Base-by-base conservation (phyloP, 768 basidiomycete genomes). In the Hemileccinum impolitum region DNA sequence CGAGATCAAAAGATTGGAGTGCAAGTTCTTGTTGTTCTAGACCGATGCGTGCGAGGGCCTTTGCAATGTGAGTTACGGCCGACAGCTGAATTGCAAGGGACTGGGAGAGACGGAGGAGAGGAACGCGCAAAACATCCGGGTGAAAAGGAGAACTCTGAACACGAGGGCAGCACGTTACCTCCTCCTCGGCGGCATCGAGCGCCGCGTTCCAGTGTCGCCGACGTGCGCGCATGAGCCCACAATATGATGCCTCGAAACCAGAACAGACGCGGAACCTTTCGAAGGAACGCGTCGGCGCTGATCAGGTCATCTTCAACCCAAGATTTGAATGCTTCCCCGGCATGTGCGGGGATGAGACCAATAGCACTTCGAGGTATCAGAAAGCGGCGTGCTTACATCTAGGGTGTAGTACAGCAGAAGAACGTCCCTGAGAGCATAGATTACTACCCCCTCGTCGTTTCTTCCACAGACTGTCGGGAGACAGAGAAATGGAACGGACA, bases 251-350 rank as follows among this genome's bases (percentile, higher is more conserved):
- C 45, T 37, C 11, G 18, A 38, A 11, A 37, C 36, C 2, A 17
- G 14, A 12, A 17, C 17, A 13, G 45, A 45, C 18, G 36, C 26
- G 7, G 36, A 17, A 11, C 38, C 36, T 3, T 45, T 45, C 7
- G 45, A 17, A 45, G 18, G 17, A 26, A 30, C n/a, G 45, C 17
- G 17, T 45, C 45, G 13, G 45, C 18, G 12, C 36, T 28, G 3
- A 4, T 40, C 13, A 17, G 7, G 15, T 23, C 25, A 1, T 52
- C 37, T 15, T 54, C 37, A 14, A 51, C 32, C 54, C 54, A 56
- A 4, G n/a, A 3, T 9, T 43, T 23, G 38, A 56, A 47, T 2
- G 7, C 7, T 0, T 36, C 18, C 1, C 14, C 2, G 13, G 9
- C 46, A 3, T 23, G 23, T 23, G 23, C 23, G 3, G 6, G 23